Base-by-base conservation (phyloP, 768 basidiomycete species). In the Boletus tylopilopsis region DNA sequence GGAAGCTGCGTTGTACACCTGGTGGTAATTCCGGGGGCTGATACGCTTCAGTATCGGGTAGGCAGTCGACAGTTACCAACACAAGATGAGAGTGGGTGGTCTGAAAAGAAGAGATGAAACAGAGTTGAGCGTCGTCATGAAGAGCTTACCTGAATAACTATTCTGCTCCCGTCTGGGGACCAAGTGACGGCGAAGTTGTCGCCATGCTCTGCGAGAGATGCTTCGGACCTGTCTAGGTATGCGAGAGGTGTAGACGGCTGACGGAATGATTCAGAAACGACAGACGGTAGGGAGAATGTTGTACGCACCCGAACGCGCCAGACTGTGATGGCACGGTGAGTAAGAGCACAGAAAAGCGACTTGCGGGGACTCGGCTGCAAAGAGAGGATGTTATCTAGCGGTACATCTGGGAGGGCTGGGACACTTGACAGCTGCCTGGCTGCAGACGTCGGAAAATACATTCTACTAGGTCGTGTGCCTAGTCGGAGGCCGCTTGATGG, bases 361-460 rank as follows among this genome's bases (percentile, higher is more conserved):
- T 79, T 91, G 56, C 83, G 77, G 19, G 85, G 84, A 60, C 84
- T 90, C 6, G 86, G 73, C 22, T 73, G 70, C 46, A 90, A 63
- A 15, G 71, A 71, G 37, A 92, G 66, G 39, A 86, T 73, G 24
- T 72, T 70, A 60, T 88, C 84, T 44, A 76, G 68, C 13, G 78
- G 73, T 39, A 78, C 67, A 53, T 85, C 80, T 24, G 86, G 82
- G 29, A 89, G 71, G n/a, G 80, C 75, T 30, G 89, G 87, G 19
- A 76, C 75, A 16, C 81, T 81, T 16, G 84, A 83, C 35, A 92
- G 76, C 62, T 82, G 87, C 60, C 79, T 74, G 24, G 90, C 87
- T 36, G 87, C 81, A 30, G 85, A 81, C 22, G 87, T 91, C 50
- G 88, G 90, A 68, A 92, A 92, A 71, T 91, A 93, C 90, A 92